Evolutionary conservation across 2,329 filamentous ascomycete genomes (phyloP).

Genomic region (Epichloe gansuensis): DNA sequence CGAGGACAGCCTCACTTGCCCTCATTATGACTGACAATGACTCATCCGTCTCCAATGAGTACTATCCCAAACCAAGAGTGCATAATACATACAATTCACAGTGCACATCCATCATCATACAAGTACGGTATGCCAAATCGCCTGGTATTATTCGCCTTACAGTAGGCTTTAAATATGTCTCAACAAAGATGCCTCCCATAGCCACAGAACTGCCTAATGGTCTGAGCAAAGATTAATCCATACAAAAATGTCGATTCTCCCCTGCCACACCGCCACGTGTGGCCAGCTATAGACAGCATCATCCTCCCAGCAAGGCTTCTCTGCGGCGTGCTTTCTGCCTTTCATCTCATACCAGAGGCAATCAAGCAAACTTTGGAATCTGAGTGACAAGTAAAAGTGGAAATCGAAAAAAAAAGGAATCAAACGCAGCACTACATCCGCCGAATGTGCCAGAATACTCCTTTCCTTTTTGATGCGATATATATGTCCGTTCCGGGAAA

Average conservation of each 20-base stretch:
- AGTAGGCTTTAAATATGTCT: background rate
- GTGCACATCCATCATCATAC: background rate
- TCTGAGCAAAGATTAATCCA: conserved; percentile 10
- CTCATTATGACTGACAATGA: too few relatives aligned
- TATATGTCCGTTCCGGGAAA: background rate
- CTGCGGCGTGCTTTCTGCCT: background rate
- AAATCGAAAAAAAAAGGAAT: background rate
- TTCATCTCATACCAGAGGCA: background rate
- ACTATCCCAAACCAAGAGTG: background rate
- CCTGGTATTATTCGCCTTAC: background rate
- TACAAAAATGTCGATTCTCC: conserved; percentile 7
- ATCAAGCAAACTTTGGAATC: background rate
- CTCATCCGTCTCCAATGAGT: background rate
- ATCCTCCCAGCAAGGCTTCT: background rate
- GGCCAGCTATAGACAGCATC: background rate
- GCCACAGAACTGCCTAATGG: background rate
- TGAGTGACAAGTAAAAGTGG: background rate
- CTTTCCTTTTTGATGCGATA: conserved; percentile 2
- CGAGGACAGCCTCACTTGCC: too few relatives aligned
- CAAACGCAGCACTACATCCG: conserved; percentile 3
- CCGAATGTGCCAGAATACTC: conserved; percentile 6
- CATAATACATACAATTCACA: background rate
- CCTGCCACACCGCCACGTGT: background rate
- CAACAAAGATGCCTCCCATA: conserved; percentile 1
- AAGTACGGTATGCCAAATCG: background rate